phyloP scores from a whole-genome alignment of 345 rosid species.

The Eucalyptus urophylla region DNA sequence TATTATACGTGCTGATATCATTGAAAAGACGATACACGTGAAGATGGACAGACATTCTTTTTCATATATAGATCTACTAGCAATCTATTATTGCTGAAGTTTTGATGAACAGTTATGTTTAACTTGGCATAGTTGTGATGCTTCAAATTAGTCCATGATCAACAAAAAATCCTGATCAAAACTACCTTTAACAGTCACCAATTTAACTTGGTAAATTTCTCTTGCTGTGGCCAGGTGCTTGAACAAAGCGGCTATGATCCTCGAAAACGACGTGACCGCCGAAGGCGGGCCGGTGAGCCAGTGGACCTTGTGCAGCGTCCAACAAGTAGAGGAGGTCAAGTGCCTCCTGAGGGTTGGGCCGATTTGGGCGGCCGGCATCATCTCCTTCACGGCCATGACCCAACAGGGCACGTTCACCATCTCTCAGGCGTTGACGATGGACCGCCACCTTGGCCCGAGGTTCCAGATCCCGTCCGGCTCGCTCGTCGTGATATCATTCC shows the following conservation, averaged over 20 bases:
- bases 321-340: constrained; percentile 61
- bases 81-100: not conserved
- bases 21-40: not conserved
- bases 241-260: constrained; percentile 49
- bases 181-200: not conserved
- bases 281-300: constrained; percentile 22
- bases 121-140: not conserved
- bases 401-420: constrained; percentile 36
- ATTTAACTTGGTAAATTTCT: not conserved
- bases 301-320: constrained; percentile 54
- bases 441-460: constrained; percentile 42
- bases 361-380: constrained; percentile 41
- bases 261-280: constrained; percentile 24
- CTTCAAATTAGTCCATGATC: not conserved
- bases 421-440: constrained; percentile 45
- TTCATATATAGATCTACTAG: not conserved
- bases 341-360: constrained; percentile 42
- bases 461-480: constrained; percentile 55
- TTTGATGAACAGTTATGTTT: not conserved
- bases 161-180: not conserved
- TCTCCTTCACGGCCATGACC: constrained; percentile 18
- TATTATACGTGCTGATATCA: not conserved
- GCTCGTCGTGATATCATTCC: constrained; percentile 14
- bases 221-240: constrained; percentile 25
- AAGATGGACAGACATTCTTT: not conserved